phyloP scores from a whole-genome alignment of 1,284 basidiomycete genomes.

The Stygiomarasmius scandens region DNA sequence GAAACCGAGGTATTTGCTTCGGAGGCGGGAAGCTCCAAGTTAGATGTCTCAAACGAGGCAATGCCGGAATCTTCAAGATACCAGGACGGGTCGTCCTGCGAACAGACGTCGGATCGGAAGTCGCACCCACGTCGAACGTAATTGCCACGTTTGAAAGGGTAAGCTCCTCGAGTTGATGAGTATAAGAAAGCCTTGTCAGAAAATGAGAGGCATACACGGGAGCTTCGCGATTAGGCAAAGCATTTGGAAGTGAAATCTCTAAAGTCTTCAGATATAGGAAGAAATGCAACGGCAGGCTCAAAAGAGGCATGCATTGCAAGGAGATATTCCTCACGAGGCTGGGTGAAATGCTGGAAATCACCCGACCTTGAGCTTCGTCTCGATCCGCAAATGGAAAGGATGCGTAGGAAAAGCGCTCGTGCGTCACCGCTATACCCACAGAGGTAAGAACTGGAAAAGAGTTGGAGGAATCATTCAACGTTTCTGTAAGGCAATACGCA shows the following conservation, averaged over 20 bases:
- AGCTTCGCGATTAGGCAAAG: constrained; percentile 34
- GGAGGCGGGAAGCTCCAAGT: constrained; percentile 42
- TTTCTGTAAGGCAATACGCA: constrained; percentile 24
- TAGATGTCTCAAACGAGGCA: constrained; percentile 40
- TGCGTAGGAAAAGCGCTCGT: constrained; percentile 22
- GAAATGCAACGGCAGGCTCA: constrained; percentile 36
- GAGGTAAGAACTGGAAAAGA: constrained; percentile 32
- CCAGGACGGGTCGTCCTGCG: neutral
- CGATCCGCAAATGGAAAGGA: constrained; percentile 24
- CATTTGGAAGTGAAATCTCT: constrained; percentile 32
- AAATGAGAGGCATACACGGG: constrained; percentile 10
- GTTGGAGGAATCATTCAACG: constrained; percentile 21
- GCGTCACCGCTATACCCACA: constrained; percentile 34
- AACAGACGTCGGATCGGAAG: neutral
- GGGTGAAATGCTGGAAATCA: constrained; percentile 17
- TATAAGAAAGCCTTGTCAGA: constrained; percentile 32
- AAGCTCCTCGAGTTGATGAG: constrained; percentile 3
- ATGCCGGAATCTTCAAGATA: constrained; percentile 24
- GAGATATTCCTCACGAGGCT: constrained; percentile 35
- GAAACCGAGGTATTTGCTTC: constrained; percentile 34
- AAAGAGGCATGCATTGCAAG: constrained; percentile 42
- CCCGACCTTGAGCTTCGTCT: constrained; percentile 20
- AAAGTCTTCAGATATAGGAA: constrained; percentile 40
- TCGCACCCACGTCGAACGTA: neutral
- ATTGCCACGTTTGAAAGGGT: constrained; percentile 2